A percentile compares a stretch with the other conserved stretches of the same genome.
Conservation (phyloP, 192 early-diverging fungal species). For the Coemansia sp. region DNA sequence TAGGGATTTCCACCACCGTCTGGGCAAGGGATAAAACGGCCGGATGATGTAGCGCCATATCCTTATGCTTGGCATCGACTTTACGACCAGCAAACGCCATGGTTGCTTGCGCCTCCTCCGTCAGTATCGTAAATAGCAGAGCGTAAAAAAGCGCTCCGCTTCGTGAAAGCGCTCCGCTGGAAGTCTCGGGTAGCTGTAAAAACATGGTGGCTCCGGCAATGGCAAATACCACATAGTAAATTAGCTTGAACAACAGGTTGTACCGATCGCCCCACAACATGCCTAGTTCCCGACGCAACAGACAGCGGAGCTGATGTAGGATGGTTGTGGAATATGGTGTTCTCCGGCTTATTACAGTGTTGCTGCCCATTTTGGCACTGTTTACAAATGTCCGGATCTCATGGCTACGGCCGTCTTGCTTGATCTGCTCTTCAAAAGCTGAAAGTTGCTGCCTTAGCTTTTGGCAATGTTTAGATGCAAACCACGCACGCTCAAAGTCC, state of each 20-base stretch:
- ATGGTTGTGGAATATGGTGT: slow-evolving; percentile 67
- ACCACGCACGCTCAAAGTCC: slow-evolving; percentile 63
- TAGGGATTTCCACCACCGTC: slow-evolving; percentile 59
- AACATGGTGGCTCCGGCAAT: slow-evolving; percentile 72
- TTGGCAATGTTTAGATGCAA: slow-evolving; percentile 32
- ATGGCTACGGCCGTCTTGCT: slow-evolving; percentile 32
- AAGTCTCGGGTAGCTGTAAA: slow-evolving; percentile 57
- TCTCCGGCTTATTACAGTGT: slow-evolving; percentile 46
- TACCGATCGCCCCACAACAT: slow-evolving; percentile 57
- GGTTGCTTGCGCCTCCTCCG: slow-evolving; percentile 68
- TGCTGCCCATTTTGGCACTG: slow-evolving; percentile 15
- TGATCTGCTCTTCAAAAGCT: slow-evolving; percentile 46
- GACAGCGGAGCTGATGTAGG: slow-evolving; percentile 57
- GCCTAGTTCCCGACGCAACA: slow-evolving; percentile 63
- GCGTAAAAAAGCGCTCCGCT: slow-evolving; percentile 77
- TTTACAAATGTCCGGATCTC: slow-evolving; percentile 55
- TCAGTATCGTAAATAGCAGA: slow-evolving; percentile 66
- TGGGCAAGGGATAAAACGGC: slow-evolving; percentile 63
- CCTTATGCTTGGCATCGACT: slow-evolving; percentile 76
- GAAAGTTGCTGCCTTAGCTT: slow-evolving; percentile 43
- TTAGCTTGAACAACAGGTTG: slow-evolving; percentile 57
- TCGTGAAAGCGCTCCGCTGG: slow-evolving; percentile 71
- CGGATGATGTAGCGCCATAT: slow-evolving; percentile 68
- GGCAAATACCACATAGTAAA: slow-evolving; percentile 63
- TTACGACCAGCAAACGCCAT: slow-evolving; percentile 68